Evolutionary conservation across 345 rosid genomes (phyloP).

Genomic region (Crucihimalaya himalaica): DNA sequence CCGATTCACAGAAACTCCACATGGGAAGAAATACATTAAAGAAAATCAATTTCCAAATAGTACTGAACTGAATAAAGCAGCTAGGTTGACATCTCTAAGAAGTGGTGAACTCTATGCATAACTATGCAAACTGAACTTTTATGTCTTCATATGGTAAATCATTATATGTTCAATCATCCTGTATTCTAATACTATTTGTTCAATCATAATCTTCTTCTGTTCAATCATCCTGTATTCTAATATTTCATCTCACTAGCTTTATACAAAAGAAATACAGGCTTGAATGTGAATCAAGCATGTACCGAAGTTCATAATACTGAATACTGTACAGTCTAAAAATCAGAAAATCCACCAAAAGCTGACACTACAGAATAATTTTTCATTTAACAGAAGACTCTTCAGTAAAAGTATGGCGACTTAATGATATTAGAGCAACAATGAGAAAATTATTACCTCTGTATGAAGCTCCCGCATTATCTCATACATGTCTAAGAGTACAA

Average conservation of each 20-base stretch:
- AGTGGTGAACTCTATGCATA: neutral
- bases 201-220: too few species aligned
- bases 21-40: neutral
- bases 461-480: conserved; percentile 98
- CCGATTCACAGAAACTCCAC: neutral
- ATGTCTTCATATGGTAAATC: neutral
- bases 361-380: neutral
- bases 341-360: conserved; percentile 7
- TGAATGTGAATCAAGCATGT: neutral
- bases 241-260: conserved; percentile 1
- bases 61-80: neutral
- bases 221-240: conserved; percentile 1
- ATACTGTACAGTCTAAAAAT: conserved; percentile 2
- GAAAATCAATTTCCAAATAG: neutral
- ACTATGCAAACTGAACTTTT: neutral
- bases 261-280: conserved; percentile 4
- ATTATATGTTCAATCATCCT: neutral
- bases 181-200: neutral
- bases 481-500: conserved; percentile 97
- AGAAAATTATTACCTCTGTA: conserved; percentile 66
- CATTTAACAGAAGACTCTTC: neutral
- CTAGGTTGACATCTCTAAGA: conserved; percentile 20
- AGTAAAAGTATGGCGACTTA: conserved; percentile 11
- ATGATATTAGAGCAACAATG: neutral
- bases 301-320: neutral